Evolutionary conservation across 2,329 filamentous ascomycete species (phyloP), one percentile per base, ranked within the genome.

Genomic region (Fusarium sp.): DNA sequence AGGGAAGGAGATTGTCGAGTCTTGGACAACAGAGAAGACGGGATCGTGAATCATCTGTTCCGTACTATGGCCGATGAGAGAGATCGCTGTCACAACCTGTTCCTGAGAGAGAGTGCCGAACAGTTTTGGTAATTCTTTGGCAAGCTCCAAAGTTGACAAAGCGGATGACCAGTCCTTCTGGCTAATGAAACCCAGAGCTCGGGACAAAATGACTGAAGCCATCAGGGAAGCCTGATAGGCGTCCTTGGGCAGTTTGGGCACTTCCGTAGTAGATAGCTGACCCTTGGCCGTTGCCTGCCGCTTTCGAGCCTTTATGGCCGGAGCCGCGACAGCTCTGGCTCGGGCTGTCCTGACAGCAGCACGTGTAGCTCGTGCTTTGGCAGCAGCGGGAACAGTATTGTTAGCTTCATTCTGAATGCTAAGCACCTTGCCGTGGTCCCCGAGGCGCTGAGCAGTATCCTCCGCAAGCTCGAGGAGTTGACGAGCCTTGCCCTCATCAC

Each of bases 1-100:
- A 2, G 94, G 94, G 64, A 95, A 91, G 0, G 94, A 97, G 27
- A 98, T 90, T 0, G 94, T 97, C 1, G 96, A 98, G 75, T 99
- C 96, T 47, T 95, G 93, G 18, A 98, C 87, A 12, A 95, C 92
- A 20, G 93, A 97, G 78, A 95, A 97, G 6, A 96, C 91, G 5
- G 94, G 91, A 79, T 97, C 93, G 7, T 87, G 86, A 15, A 90
- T 87, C 83, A 97, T 92, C 74, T 91, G 86, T 48, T 91, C 88
- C 74, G 92, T 84, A 67, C 90, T 92, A 78, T 91, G 87, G 18
- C 88, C 85, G 64, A 94, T 84, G 45, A 92, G 86, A 47, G 91
- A 88, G 57, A 89, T 89, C 22, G 92, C 92, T 61, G 88, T 88
- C 13, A 88, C 85, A 58, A 93, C 84, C 41, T 89, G 87, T 61